Conservation (phyloP, 1,284 basidiomycete species). For the Anthracocystis panici-leucophaei region DNA sequence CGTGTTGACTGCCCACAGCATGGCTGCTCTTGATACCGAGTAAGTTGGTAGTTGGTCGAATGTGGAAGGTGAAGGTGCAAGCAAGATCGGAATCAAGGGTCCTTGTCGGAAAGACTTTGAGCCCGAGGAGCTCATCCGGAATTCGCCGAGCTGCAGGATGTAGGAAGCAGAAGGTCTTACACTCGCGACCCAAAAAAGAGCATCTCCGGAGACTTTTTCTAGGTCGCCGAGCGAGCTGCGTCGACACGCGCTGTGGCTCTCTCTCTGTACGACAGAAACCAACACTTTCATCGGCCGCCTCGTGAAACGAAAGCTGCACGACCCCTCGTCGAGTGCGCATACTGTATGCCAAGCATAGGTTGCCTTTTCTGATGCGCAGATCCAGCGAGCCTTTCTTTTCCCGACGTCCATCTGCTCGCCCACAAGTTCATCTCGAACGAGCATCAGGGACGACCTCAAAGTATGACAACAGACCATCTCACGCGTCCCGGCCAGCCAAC, state of each 20-base stretch:
- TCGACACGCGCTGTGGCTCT: background rate
- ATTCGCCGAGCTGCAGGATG: background rate
- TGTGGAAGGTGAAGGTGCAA: background rate
- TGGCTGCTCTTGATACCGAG: background rate
- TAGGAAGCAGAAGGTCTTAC: conserved; percentile 2
- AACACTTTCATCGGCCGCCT: background rate
- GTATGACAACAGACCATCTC: conserved; percentile 5
- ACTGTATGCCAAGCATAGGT: background rate
- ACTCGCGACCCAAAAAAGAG: background rate
- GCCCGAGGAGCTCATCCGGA: conserved; percentile 8
- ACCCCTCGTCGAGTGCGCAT: conserved; percentile 4
- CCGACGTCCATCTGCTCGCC: background rate
- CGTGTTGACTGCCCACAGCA: conserved; percentile 37
- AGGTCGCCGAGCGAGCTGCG: conserved; percentile 9
- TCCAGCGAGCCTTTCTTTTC: background rate
- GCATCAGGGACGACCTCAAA: background rate
- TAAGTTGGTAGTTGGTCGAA: background rate
- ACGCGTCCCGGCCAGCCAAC: background rate
- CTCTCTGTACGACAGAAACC: background rate
- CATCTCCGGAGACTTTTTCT: conserved; percentile 11
- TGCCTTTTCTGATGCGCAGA: background rate
- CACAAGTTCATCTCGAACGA: conserved; percentile 8
- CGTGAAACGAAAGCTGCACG: conserved; percentile 5
- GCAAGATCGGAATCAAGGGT: background rate
- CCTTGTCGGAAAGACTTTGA: background rate